Percentiles rank a stretch among this genome's conserved stretches.
Conservation (phyloP, 345 rosid species). For the Pistacia atlantica region DNA sequence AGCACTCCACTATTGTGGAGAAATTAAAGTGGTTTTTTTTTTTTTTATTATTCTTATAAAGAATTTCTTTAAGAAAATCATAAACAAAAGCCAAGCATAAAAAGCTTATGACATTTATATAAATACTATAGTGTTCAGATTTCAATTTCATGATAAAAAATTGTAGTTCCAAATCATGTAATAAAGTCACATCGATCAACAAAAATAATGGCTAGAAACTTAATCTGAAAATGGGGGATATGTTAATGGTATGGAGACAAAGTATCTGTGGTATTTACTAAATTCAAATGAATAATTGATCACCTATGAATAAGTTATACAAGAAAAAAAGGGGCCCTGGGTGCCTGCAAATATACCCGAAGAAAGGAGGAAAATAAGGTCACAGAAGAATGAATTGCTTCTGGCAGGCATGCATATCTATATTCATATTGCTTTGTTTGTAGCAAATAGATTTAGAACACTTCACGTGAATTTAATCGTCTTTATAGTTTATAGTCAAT, state of each 20-base stretch:
- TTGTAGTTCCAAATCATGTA: too few relatives aligned
- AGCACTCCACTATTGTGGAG: too few relatives aligned
- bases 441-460: not conserved
- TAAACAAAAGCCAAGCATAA: too few relatives aligned
- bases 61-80: too few relatives aligned
- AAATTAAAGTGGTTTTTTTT: too few relatives aligned
- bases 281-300: not conserved
- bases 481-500: not conserved
- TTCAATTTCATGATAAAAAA: too few relatives aligned
- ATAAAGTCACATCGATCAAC: too few relatives aligned
- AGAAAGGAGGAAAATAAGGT: not conserved
- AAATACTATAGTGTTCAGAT: too few relatives aligned
- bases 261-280: not conserved
- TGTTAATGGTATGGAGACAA: not conserved
- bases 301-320: not conserved
- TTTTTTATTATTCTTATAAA: too few relatives aligned
- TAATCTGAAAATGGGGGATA: not conserved
- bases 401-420: constrained; percentile 6
- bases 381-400: constrained; percentile 1
- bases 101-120: too few relatives aligned
- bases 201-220: too few relatives aligned
- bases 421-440: constrained; percentile 4
- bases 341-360: not conserved
- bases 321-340: not conserved
- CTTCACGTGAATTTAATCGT: constrained; percentile 7